Evolutionary conservation across 108 stramenopile species (phyloP).

Genomic region (Discostella stelligeroides): DNA sequence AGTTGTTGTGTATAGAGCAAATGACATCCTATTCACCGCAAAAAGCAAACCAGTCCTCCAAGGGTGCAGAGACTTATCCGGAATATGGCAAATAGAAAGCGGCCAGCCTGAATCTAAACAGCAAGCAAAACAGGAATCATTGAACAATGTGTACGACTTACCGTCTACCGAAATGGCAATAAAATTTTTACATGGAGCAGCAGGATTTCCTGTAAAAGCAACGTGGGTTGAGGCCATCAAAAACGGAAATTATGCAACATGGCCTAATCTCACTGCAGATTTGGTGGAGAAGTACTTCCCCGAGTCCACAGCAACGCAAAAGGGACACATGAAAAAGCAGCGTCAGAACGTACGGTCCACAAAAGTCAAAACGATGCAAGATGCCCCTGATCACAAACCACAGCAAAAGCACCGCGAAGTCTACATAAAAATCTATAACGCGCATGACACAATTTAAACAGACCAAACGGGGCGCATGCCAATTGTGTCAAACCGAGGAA

Average conservation of each 20-base stretch:
- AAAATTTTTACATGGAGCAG: constrained; percentile 24
- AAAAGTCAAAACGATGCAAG: not conserved
- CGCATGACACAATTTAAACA: constrained; percentile 33
- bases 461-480: constrained; percentile 48
- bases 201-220: constrained; percentile 23
- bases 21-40: not conserved
- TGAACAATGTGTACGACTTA: not conserved
- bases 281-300: constrained; percentile 15
- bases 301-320: constrained; percentile 23
- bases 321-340: constrained; percentile 24
- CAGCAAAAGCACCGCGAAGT: constrained; percentile 7
- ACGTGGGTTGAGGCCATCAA: constrained; percentile 12
- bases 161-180: not conserved
- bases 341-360: constrained; percentile 29
- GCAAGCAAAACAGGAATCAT: not conserved
- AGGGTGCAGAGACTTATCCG: not conserved
- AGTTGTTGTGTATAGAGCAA: not conserved
- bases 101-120: no score
- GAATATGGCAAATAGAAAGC: not conserved
- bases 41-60: not conserved
- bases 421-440: constrained; percentile 19
- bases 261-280: constrained; percentile 13
- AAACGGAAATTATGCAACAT: constrained; percentile 15
- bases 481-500: constrained; percentile 11
- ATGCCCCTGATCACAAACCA: not conserved